A percentile compares a stretch with the other conserved stretches of the same genome.
These are phyloP conservation scores for Aureobasidium zeae DNA, from an alignment of 2,329 filamentous ascomycete genomes.

Conservation along the genomic window DNA sequence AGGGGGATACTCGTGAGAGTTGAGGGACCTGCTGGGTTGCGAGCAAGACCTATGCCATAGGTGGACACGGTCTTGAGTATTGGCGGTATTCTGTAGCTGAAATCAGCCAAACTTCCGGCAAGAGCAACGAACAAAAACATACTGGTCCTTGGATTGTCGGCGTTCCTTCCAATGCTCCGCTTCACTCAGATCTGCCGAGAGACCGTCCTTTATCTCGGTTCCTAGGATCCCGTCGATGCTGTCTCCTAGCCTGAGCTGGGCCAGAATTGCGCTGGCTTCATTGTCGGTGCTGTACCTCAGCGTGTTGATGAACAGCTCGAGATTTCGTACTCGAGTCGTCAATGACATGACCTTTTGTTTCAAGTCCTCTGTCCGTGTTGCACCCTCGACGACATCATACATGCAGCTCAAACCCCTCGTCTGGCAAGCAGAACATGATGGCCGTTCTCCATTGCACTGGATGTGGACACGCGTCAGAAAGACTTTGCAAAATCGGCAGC, in stretches of 20 bases:
- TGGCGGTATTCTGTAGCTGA: not conserved
- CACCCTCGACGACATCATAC: conserved; percentile 14
- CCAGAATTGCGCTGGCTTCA: conserved; percentile 7
- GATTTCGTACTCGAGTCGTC: not conserved
- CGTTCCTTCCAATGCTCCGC: not conserved
- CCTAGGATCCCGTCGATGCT: conserved; percentile 3
- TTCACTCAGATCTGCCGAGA: not conserved
- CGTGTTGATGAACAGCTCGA: conserved; percentile 11
- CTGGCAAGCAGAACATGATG: conserved; percentile 12
- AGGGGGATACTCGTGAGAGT: conserved; percentile 1
- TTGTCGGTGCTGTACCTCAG: conserved; percentile 12
- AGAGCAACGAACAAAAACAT: not conserved
- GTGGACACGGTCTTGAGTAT: not conserved
- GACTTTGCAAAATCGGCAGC: not conserved
- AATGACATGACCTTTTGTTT: conserved; percentile 5
- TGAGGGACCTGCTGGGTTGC: conserved; percentile 7
- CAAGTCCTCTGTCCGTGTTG: conserved; percentile 8
- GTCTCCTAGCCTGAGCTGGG: conserved; percentile 14
- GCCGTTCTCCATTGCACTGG: conserved; percentile 11
- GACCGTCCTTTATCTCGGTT: not conserved
- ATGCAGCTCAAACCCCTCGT: conserved; percentile 2
- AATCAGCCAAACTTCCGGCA: not conserved
- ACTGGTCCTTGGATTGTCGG: not conserved
- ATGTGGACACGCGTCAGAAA: not conserved
- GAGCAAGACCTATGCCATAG: conserved; percentile 8